A percentile compares a stretch with the other conserved stretches of the same genome.
Evolutionary conservation across 306 rosid genomes (phyloP).

Genomic region (Dryas drummondii): DNA sequence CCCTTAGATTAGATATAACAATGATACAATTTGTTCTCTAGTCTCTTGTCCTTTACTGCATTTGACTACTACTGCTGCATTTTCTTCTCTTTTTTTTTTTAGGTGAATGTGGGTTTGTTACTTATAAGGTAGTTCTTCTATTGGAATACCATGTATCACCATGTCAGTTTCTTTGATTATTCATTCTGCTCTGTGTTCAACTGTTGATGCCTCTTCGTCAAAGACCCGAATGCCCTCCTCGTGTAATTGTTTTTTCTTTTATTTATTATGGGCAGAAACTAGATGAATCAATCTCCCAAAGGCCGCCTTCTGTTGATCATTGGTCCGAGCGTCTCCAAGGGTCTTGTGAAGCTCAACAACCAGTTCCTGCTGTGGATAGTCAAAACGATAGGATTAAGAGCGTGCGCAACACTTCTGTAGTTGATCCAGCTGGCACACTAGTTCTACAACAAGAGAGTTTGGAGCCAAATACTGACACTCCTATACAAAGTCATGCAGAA

Average conservation of each 20-base stretch:
- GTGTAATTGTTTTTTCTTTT: neutral
- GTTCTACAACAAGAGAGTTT: conserved; percentile 29
- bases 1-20: too few species aligned
- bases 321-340: conserved; percentile 51
- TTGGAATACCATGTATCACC: neutral
- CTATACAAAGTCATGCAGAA: conserved; percentile 32
- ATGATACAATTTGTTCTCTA: too few species aligned
- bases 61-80: neutral
- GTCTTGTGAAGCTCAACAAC: conserved; percentile 48
- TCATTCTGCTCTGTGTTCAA: neutral
- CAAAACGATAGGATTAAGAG: conserved; percentile 36
- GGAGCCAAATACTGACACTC: conserved; percentile 38
- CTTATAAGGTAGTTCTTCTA: neutral
- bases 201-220: neutral
- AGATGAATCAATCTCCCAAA: conserved; percentile 46
- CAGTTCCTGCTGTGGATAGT: conserved; percentile 38
- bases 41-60: neutral
- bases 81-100: neutral
- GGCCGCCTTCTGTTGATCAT: conserved; percentile 35
- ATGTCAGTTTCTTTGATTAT: neutral
- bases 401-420: conserved; percentile 17
- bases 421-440: conserved; percentile 40
- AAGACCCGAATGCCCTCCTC: neutral
- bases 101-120: too few species aligned
- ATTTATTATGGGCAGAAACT: conserved; percentile 49